Evolutionary conservation across 441 rosid genomes (phyloP).

Genomic region (Gossypium gossypioides): DNA sequence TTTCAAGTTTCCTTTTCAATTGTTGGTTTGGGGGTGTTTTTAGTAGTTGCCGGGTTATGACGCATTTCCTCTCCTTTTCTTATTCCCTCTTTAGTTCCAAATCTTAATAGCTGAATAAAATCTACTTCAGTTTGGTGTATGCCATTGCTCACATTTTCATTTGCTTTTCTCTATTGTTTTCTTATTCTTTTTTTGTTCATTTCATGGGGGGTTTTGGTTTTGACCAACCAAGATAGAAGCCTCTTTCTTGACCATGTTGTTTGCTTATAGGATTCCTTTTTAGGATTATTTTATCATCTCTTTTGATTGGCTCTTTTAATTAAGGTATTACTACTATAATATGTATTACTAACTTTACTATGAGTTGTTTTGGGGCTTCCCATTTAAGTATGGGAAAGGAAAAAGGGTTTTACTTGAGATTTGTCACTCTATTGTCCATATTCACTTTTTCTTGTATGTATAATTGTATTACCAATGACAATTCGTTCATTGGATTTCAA

Average conservation of each 20-base stretch:
- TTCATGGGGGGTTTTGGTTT: not conserved
- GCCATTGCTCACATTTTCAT: not conserved
- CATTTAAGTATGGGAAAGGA: too few relatives aligned
- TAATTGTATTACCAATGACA: not conserved
- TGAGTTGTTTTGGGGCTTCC: not conserved
- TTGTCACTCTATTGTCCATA: too few relatives aligned
- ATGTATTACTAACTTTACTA: not conserved
- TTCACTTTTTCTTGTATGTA: too few relatives aligned
- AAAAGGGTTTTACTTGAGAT: too few relatives aligned
- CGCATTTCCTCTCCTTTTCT: too few relatives aligned
- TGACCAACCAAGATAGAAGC: not conserved
- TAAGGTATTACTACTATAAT: not conserved
- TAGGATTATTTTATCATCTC: not conserved
- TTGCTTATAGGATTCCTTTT: not conserved
- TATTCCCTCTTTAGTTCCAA: too few relatives aligned
- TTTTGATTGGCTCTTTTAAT: not conserved
- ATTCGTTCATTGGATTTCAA: constrained; percentile 11
- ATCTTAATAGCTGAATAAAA: too few relatives aligned
- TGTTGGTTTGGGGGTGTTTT: too few relatives aligned
- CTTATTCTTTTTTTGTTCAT: not conserved
- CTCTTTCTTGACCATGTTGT: not conserved
- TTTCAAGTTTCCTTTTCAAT: too few relatives aligned
- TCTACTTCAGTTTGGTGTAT: too few relatives aligned
- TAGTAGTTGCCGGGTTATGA: too few relatives aligned
- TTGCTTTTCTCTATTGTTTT: not conserved